Conservation (phyloP, 2,329 filamentous ascomycete species). For the Aspergillus jensenii region DNA sequence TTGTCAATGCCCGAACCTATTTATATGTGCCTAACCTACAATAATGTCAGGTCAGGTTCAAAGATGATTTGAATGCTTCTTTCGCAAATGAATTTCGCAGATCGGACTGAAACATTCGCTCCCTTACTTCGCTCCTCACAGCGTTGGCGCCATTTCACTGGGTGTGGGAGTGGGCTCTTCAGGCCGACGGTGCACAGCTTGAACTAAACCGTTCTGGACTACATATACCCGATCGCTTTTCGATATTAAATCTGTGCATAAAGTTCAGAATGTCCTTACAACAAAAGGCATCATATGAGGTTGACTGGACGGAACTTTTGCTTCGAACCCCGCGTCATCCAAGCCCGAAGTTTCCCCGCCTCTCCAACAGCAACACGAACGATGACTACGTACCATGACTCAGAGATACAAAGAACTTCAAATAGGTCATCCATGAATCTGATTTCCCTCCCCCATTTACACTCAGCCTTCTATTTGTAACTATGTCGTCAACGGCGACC, state of each 20-base stretch:
- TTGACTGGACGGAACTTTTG: not conserved
- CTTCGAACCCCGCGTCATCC: not conserved
- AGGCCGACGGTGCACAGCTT: not conserved
- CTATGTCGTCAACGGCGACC: slow-evolving; percentile 5
- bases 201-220: not conserved
- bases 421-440: not conserved
- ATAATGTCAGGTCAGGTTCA: not conserved
- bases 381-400: not conserved
- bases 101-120: not conserved
- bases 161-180: not conserved
- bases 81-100: slow-evolving; percentile 2
- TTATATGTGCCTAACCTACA: slow-evolving; percentile 9
- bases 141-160: not conserved
- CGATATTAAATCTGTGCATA: not conserved
- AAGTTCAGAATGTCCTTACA: not conserved
- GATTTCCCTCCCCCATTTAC: not conserved
- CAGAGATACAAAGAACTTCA: not conserved
- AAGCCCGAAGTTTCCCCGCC: slow-evolving; percentile 1
- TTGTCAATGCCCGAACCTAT: slow-evolving; percentile 9
- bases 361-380: not conserved
- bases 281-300: not conserved
- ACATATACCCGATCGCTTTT: not conserved
- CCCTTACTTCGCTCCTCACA: not conserved
- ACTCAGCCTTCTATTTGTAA: not conserved
- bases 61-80: slow-evolving; percentile 4